A percentile compares a stretch with the other conserved stretches of the same genome.
These are phyloP conservation scores for Fusarium sp. DNA, from an alignment of 2,329 filamentous ascomycete species.

Conservation along the genomic window DNA sequence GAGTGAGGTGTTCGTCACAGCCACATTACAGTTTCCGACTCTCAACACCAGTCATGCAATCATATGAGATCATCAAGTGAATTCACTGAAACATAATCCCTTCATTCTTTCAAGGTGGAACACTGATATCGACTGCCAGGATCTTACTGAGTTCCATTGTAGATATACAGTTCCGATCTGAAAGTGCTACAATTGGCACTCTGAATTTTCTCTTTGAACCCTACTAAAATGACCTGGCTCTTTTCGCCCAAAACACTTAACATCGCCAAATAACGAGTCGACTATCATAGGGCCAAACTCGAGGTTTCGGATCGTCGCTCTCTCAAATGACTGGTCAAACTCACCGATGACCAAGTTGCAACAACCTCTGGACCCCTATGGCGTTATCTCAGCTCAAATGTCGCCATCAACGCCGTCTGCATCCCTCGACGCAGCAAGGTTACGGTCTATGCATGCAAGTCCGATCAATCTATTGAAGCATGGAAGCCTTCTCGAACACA, in stretches of 20 bases:
- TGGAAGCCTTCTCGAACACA: not conserved
- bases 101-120: rapidly evolving
- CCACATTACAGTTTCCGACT: not conserved
- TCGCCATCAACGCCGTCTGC: not conserved
- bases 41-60: not conserved
- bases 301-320: not conserved
- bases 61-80: not conserved
- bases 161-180: not conserved
- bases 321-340: rapidly evolving
- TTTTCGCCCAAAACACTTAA: not conserved
- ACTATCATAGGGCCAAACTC: rapidly evolving
- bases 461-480: not conserved
- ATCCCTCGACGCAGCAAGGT: not conserved
- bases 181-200: no score
- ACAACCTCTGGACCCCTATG: not conserved
- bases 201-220: no score
- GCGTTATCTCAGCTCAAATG: not conserved
- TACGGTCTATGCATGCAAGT: not conserved
- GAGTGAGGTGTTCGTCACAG: not conserved
- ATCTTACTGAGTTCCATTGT: rapidly evolving
- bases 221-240: rapidly evolving
- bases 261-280: rapidly evolving
- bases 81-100: not conserved
- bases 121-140: rapidly evolving
- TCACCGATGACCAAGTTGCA: rapidly evolving